These are phyloP conservation scores for Talaromyces liani DNA, from an alignment of 495 filamentous ascomycete species.

Conservation along the genomic window DNA sequence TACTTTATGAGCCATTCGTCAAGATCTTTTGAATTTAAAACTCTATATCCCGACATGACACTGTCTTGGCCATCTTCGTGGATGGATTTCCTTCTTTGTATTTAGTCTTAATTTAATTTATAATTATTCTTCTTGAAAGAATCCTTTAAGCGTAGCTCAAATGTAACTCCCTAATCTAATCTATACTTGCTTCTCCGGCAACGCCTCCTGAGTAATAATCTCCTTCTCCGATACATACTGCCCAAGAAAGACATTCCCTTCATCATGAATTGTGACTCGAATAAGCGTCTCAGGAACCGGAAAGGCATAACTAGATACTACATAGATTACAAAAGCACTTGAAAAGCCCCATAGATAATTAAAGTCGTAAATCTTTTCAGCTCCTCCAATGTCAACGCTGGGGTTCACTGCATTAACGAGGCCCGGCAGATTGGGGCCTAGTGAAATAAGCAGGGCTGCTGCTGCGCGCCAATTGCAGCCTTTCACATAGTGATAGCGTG, in stretches of 20 bases:
- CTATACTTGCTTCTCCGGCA: constrained; percentile 2
- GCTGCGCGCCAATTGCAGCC: constrained; percentile 24
- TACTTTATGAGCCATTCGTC: background rate
- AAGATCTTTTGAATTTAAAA: background rate
- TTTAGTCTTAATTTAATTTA: background rate
- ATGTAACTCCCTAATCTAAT: background rate
- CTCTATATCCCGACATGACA: background rate
- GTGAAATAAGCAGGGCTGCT: constrained; percentile 18
- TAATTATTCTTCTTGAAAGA: background rate
- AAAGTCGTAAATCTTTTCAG: constrained; percentile 36
- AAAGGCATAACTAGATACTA: constrained; percentile 19
- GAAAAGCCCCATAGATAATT: constrained; percentile 40
- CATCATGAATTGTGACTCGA: constrained; percentile 22
- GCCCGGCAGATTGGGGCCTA: constrained; percentile 29
- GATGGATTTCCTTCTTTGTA: background rate
- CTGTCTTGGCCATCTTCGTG: background rate
- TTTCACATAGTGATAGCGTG: constrained; percentile 20
- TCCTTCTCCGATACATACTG: background rate
- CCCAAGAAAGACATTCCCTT: background rate
- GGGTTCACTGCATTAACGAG: constrained; percentile 18
- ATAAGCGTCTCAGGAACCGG: constrained; percentile 25
- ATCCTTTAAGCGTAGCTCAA: background rate
- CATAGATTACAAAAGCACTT: constrained; percentile 31
- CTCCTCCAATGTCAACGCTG: constrained; percentile 14
- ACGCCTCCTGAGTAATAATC: background rate